Conservation (phyloP, 2,329 filamentous ascomycete species). For the Colletotrichum simmondsii region DNA sequence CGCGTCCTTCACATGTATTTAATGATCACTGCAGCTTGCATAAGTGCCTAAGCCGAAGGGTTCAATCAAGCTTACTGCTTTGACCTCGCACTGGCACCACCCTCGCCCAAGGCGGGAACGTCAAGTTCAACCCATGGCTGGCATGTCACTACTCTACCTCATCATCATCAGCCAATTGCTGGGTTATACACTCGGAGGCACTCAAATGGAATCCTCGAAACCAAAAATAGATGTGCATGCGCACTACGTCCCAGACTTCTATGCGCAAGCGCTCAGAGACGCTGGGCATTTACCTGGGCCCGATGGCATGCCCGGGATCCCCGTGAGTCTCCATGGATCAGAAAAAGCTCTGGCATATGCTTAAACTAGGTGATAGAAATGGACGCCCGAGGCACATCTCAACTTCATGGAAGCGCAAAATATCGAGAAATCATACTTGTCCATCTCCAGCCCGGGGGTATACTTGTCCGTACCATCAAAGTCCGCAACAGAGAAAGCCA, state of each 20-base stretch:
- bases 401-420: conserved; percentile 37
- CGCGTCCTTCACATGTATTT: background rate
- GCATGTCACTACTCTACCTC: background rate
- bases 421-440: conserved; percentile 38
- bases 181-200: background rate
- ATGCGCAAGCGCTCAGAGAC: conserved; percentile 35
- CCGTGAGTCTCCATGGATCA: no score
- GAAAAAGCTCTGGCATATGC: background rate
- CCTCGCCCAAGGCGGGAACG: background rate
- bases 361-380: background rate
- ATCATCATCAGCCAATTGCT: background rate
- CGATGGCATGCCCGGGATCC: conserved; percentile 40
- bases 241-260: conserved; percentile 40
- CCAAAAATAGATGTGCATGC: conserved; percentile 40
- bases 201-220: background rate
- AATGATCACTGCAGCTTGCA: background rate
- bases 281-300: conserved; percentile 39
- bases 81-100: background rate
- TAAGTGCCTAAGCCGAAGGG: background rate
- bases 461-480: conserved; percentile 38
- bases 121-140: background rate
- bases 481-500: conserved; percentile 45
- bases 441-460: conserved; percentile 40
- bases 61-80: background rate
- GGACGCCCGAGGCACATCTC: conserved; percentile 29